Evolutionary conservation across 106 monocot species (phyloP).

Genomic region (Dendrobium catenatum): DNA sequence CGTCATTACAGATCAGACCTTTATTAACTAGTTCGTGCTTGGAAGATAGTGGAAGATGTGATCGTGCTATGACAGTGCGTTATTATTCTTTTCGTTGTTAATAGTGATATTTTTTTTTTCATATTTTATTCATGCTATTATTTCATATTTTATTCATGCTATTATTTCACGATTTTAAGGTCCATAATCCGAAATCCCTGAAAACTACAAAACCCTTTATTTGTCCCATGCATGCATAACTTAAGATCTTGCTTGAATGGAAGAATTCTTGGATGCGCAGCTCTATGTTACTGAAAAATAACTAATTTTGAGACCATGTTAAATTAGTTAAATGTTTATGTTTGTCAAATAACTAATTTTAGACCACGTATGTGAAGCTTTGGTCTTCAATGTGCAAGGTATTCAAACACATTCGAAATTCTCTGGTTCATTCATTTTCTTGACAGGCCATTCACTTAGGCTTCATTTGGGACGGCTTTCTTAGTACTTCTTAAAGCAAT

Average conservation of each 20-base stretch:
- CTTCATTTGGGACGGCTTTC: too few relatives aligned
- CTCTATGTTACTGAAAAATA: too few relatives aligned
- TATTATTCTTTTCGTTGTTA: not conserved
- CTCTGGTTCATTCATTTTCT: not conserved
- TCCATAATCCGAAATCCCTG: not conserved
- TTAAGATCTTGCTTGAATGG: not conserved
- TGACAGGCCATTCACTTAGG: not conserved
- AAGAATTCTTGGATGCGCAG: not conserved
- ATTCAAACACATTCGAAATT: not conserved
- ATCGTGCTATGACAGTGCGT: not conserved
- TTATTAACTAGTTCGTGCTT: slow-evolving; percentile 28
- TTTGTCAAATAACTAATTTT: not conserved
- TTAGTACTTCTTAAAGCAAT: too few relatives aligned
- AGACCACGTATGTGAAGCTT: not conserved
- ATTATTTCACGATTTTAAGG: not conserved
- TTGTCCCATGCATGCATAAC: not conserved
- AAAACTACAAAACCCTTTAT: not conserved
- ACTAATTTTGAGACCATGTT: too few relatives aligned
- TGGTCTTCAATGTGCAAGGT: not conserved
- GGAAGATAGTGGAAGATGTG: slow-evolving; percentile 40
- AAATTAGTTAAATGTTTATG: too few relatives aligned
- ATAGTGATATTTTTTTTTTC: not conserved
- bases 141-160: not conserved
- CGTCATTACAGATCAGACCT: slow-evolving; percentile 32
- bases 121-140: not conserved